Evolutionary conservation across 495 filamentous ascomycete genomes (phyloP).

Genomic region (Haplographium delicatum): DNA sequence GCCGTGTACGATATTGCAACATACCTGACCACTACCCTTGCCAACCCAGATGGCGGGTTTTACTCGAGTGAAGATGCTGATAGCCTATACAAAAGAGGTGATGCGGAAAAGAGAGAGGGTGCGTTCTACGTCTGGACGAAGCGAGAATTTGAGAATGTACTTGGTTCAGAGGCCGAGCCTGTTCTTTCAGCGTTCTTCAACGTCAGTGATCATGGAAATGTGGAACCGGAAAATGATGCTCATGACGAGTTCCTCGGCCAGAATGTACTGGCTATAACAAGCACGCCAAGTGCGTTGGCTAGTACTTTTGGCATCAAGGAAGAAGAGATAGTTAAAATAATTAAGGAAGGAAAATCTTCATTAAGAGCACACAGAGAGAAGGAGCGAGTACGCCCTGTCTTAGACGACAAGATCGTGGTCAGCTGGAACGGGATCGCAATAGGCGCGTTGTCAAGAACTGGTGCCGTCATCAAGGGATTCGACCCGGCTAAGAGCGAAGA

Average conservation of each 20-base stretch:
- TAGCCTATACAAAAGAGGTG: constrained; percentile 67
- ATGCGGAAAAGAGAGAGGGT: constrained; percentile 84
- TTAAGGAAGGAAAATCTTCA: constrained; percentile 62
- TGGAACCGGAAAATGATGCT: constrained; percentile 75
- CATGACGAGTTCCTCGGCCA: constrained; percentile 93
- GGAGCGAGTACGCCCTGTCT: constrained; percentile 69
- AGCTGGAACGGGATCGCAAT: constrained; percentile 90
- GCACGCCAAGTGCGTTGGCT: constrained; percentile 61
- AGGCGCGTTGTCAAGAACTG: constrained; percentile 69
- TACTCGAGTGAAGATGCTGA: constrained; percentile 90
- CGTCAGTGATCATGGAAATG: constrained; percentile 83
- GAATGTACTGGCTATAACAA: constrained; percentile 48
- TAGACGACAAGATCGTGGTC: constrained; percentile 89
- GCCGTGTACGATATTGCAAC: constrained; percentile 78
- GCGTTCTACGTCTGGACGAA: constrained; percentile 95
- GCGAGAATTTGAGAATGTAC: constrained; percentile 76
- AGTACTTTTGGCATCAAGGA: constrained; percentile 73
- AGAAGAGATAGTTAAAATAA: constrained; percentile 65
- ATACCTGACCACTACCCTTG: constrained; percentile 70
- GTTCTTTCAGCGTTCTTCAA: constrained; percentile 83
- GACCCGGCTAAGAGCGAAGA: constrained; percentile 50
- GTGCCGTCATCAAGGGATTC: constrained; percentile 56
- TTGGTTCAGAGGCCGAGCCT: constrained; percentile 62
- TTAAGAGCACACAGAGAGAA: constrained; percentile 68
- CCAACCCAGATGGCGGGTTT: constrained; percentile 67